phyloP scores from a whole-genome alignment of 2,329 filamentous ascomycete species.

The Cladosporium phlei region DNA sequence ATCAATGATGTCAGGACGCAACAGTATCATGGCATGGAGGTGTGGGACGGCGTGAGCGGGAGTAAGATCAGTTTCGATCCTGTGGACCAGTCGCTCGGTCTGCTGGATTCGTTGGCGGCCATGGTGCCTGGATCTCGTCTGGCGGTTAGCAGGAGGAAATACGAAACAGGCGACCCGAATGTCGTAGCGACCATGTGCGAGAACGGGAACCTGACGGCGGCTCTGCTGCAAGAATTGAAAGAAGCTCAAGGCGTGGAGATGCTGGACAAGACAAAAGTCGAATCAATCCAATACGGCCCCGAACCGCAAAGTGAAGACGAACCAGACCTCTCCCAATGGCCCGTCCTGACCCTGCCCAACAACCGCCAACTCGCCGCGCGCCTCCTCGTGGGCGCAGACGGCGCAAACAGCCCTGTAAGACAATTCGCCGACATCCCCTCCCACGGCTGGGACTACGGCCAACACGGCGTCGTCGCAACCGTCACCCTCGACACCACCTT shows the following conservation, averaged over 20 bases:
- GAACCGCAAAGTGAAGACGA: conserved; percentile 49
- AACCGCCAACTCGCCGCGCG: conserved; percentile 66
- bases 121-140: conserved; percentile 28
- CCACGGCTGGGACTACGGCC: conserved; percentile 87
- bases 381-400: conserved; percentile 86
- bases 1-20: conserved; percentile 70
- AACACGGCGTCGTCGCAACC: conserved; percentile 88
- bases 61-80: conserved; percentile 74
- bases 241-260: conserved; percentile 64
- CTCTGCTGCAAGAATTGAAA: conserved; percentile 54
- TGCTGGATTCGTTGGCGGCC: conserved; percentile 26
- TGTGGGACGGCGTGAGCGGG: conserved; percentile 91
- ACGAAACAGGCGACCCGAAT: conserved; percentile 20
- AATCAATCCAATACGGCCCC: conserved; percentile 70
- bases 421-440: conserved; percentile 81
- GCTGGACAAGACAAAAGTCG: conserved; percentile 72
- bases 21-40: conserved; percentile 92
- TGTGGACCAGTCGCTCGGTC: conserved; percentile 19
- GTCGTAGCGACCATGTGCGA: conserved; percentile 93
- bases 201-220: conserved; percentile 82
- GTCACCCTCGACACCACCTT: conserved; percentile 55
- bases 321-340: conserved; percentile 80
- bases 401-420: conserved; percentile 88
- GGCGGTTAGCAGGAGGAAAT: conserved; percentile 17
- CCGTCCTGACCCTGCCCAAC: conserved; percentile 68